phyloP scores from a whole-genome alignment of 176 grass and related monocot species.

The Sorghum bicolor region Sorghum_bicolor_NCBIv3 NC_012875.2:19130501-19131000 shows the following conservation, averaged over 20 bases:
- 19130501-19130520: conserved; percentile 2
- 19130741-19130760: background rate
- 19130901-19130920: too few relatives aligned
- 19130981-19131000: too few relatives aligned
- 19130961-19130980: too few relatives aligned
- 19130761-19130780: background rate
- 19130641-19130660: background rate
- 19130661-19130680: background rate
- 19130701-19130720: background rate
- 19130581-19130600: background rate
- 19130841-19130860: background rate
- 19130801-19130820: background rate
- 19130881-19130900: too few relatives aligned
- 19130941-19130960: too few relatives aligned
- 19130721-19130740: background rate
- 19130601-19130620: conserved; percentile 1
- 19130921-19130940: too few relatives aligned
- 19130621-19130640: conserved; percentile 9
- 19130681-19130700: background rate
- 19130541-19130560: background rate
- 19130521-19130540: background rate
- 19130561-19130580: background rate
- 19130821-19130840: background rate
- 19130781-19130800: background rate
- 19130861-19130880: too few relatives aligned